Conservation (phyloP, 139 green algal species). For the Haematococcus sp. region DNA sequence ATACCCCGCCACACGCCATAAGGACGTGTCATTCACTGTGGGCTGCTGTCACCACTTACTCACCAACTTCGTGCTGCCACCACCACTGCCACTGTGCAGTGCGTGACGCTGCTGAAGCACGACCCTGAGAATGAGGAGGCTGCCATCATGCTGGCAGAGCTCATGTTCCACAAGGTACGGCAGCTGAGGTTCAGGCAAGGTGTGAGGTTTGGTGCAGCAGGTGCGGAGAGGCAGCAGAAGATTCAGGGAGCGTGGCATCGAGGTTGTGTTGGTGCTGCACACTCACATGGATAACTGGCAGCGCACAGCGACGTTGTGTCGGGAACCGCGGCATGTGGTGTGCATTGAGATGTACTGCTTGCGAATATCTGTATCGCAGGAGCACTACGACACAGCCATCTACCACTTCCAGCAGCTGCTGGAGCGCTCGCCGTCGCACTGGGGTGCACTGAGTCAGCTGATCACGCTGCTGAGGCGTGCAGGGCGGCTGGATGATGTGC, state of each 20-base stretch:
- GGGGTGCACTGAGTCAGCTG: constrained; percentile 62
- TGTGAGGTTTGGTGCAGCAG: too few relatives aligned
- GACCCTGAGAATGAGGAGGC: constrained; percentile 74
- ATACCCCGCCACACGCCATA: too few relatives aligned
- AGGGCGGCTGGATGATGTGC: constrained; percentile 50
- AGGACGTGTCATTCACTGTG: too few relatives aligned
- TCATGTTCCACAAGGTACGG: constrained; percentile 69
- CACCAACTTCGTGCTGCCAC: too few relatives aligned
- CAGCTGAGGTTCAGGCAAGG: background rate
- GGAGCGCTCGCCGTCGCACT: constrained; percentile 62
- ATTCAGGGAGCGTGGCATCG: background rate
- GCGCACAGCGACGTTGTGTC: background rate
- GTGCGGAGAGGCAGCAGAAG: background rate
- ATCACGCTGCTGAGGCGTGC: constrained; percentile 52
- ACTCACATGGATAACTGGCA: background rate
- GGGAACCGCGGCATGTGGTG: background rate
- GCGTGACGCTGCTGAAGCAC: constrained; percentile 55
- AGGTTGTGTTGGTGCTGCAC: background rate
- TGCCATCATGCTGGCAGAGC: constrained; percentile 76
- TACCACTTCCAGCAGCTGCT: constrained; percentile 80
- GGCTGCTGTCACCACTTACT: too few relatives aligned
- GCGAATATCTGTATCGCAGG: constrained; percentile 46
- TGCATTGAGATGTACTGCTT: background rate
- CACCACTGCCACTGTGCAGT: too few relatives aligned
- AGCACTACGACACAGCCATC: constrained; percentile 70